Evolutionary conservation across 495 filamentous ascomycete genomes (phyloP), one percentile per base, ranked within the genome.

Genomic region (Tetracladium setigerum): DNA sequence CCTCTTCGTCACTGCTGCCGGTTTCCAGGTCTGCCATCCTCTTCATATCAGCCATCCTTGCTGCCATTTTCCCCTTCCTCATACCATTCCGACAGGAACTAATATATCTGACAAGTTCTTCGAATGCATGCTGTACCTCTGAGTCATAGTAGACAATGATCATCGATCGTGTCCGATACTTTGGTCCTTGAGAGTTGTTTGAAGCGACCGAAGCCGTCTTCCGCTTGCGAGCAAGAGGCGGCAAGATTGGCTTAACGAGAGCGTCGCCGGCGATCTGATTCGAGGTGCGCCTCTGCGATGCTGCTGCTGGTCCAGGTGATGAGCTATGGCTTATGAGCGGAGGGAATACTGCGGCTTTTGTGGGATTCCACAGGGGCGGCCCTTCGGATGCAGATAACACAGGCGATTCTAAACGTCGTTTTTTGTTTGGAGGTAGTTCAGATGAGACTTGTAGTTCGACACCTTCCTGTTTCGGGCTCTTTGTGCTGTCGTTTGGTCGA

Each of bases 91-190:
- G 73, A 33, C 84, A 80, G n/a, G 77, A 73, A 37, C 83, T 85
- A 37, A 95, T 84, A 47, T 81, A 77, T 48, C 84, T 84, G 39
- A 92, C 89, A 30, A 94, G 67, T 41, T 78, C 70, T 59, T 95
- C 89, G 48, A 95, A 86, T 5, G 78, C 72, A 30, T 78, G 75
- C 59, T 95, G 89, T 10, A 89, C 83, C 47, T 86, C 80, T 54
- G 84, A 84, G 61, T 95, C 89, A 62, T 95, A 95, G 62, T 89
- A 86, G 35, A 95, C 84, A 22, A 91, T 81, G 45, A 94, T 80
- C 76, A 88, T 89, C 50, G 77, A 80, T 46, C 85, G 77, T 11
- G 78, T 82, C 46, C 86, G 81, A 59, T 83, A 87, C 70, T 59
- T 71, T 36, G 57, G 77, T 49, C 54, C 67, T 54, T 52, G 57